A percentile compares a stretch with the other conserved stretches of the same genome.
phyloP scores from a whole-genome alignment of 352 stramenopile genomes.

The Phytophthora syringae region DNA sequence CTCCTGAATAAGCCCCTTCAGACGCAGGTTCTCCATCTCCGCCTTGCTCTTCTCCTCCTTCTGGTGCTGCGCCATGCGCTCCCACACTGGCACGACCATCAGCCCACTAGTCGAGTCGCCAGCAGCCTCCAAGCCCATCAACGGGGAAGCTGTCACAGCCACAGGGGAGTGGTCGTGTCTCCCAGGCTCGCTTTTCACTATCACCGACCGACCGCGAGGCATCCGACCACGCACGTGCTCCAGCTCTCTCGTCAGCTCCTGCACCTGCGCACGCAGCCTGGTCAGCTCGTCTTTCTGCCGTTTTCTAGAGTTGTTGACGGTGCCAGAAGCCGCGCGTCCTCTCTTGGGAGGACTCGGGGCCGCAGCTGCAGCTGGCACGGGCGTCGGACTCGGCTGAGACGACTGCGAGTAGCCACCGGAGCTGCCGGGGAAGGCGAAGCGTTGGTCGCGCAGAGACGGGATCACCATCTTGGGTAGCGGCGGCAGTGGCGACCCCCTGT shows the following conservation, averaged over 20 bases:
- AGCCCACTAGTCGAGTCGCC: slow-evolving; percentile 7
- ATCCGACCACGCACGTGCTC: slow-evolving; percentile 42
- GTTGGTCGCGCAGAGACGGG: slow-evolving; percentile 28
- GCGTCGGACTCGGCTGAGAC: slow-evolving; percentile 8
- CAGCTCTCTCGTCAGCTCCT: slow-evolving; percentile 62
- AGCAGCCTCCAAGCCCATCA: slow-evolving; percentile 23
- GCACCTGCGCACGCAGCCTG: slow-evolving; percentile 53
- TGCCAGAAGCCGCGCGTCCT: slow-evolving; percentile 9
- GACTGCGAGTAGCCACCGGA: slow-evolving; percentile 20
- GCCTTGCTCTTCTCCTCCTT: slow-evolving; percentile 73
- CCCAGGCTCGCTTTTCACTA: slow-evolving; percentile 8
- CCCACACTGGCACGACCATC: slow-evolving; percentile 51
- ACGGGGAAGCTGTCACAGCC: slow-evolving; percentile 18
- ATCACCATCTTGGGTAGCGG: slow-evolving; percentile 50
- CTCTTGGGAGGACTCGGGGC: slow-evolving; percentile 24
- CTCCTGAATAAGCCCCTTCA: slow-evolving; percentile 60
- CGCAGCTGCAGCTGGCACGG: neutral
- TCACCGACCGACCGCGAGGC: slow-evolving; percentile 12
- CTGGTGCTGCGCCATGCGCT: slow-evolving; percentile 68
- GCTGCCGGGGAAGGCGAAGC: slow-evolving; percentile 28
- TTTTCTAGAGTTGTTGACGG: slow-evolving; percentile 60
- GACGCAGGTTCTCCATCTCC: slow-evolving; percentile 73
- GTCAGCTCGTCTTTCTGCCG: slow-evolving; percentile 66
- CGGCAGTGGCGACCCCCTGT: slow-evolving; percentile 27
- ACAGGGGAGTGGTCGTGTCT: slow-evolving; percentile 17